Base-by-base conservation (phyloP, 495 filamentous ascomycete species). In the Talaromyces borbonicus region DNA sequence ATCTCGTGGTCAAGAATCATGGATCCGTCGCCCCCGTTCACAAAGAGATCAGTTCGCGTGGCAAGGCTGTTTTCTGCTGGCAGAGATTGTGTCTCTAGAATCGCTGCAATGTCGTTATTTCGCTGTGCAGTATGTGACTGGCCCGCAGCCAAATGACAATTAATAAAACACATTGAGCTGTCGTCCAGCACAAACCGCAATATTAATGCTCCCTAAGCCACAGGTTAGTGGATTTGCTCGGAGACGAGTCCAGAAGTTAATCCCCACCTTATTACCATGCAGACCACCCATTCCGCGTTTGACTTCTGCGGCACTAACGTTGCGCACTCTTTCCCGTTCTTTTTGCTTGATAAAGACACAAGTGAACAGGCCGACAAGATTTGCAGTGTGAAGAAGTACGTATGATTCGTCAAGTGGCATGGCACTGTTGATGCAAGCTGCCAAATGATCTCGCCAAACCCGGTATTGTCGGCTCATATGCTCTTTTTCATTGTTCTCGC, bases 1-100 rank as follows among this genome's bases (percentile, higher is more conserved):
- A 97, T 82, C 61, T 98, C 92, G 54, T 98, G 90, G 53, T 98
- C 92, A 41, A 96, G 76, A 40, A 98, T 84, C 89, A 97, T 93
- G 18, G 81, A 84, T 8, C 92, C 92, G 56, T 98, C 92, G 12
- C 92, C 92, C 26, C 92, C 92, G 20, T 86, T 83, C 9, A 87
- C 77, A 56, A 83, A 98, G 51, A 82, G 83, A 58, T 94, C 80
- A 23, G 81, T 68, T 12, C 83, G 78, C 7, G 71, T 60, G 0
- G 58, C 66, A 5, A 73, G 62, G 49, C 81, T 78, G 30, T 66
- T 68, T 56, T 93, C 81, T 0, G 66, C 59, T 1, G 90, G 87
- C 1, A 98, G 63, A 2, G 81, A 69, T 12, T 77, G 62, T 8
- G 83, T 72, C 56, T 96, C 92, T 4, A 98, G 75, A 46, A 98